phyloP scores from a whole-genome alignment of 139 green algal genomes.

The Chlorella sp. region DNA sequence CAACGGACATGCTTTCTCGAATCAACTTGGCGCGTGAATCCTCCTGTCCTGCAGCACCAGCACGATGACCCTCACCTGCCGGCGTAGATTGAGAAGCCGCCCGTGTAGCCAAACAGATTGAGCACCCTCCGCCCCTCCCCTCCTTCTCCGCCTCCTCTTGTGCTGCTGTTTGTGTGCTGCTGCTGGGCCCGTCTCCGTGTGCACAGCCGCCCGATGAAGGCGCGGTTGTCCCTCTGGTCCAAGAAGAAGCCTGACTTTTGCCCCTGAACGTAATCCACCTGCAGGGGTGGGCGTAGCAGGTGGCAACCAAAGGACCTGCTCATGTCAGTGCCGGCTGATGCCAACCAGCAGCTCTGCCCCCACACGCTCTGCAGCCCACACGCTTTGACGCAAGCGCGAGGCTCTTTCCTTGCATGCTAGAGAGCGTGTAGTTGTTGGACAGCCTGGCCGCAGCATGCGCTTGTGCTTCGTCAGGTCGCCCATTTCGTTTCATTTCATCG shows the following conservation, averaged over 20 bases:
- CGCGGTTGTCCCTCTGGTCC: slow-evolving; percentile 34
- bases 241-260: slow-evolving; percentile 49
- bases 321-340: too few relatives aligned
- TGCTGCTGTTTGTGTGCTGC: too few relatives aligned
- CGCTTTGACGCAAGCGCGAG: background rate
- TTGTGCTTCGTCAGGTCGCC: background rate
- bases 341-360: background rate
- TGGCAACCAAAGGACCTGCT: too few relatives aligned
- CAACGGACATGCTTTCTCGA: background rate
- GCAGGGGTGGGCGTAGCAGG: background rate
- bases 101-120: slow-evolving; percentile 49
- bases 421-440: background rate
- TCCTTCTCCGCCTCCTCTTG: too few relatives aligned
- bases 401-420: background rate
- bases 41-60: too few relatives aligned
- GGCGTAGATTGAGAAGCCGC: slow-evolving; percentile 14
- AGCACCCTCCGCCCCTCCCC: slow-evolving; percentile 9
- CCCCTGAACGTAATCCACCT: slow-evolving; percentile 30
- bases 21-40: background rate
- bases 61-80: slow-evolving; percentile 3
- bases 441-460: background rate
- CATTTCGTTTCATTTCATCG: too few relatives aligned
- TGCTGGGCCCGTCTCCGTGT: background rate
- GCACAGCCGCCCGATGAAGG: slow-evolving; percentile 16
- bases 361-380: background rate